Evolutionary conservation across 1,139 yeast species (phyloP).

Genomic region (Saccharomycopsis hybrid): DNA sequence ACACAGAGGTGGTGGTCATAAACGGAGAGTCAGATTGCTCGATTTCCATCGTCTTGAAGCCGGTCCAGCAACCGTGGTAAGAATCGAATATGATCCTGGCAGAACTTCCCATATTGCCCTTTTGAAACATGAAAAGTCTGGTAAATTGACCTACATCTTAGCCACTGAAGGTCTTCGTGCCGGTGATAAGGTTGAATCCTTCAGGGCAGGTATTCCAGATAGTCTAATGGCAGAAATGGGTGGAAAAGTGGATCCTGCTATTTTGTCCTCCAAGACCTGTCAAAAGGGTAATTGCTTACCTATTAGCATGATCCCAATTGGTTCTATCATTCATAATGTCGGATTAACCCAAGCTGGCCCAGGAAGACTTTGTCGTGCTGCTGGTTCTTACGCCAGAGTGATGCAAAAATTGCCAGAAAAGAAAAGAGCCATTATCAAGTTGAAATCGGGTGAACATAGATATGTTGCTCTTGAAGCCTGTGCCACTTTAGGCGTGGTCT

Average conservation of each 20-base stretch:
- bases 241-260: constrained; percentile 87
- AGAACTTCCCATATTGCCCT: constrained; percentile 93
- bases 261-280: constrained; percentile 78
- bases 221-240: constrained; percentile 74
- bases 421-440: constrained; percentile 67
- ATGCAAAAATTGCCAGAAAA: constrained; percentile 71
- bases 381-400: constrained; percentile 90
- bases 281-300: constrained; percentile 96
- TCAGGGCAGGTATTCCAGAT: constrained; percentile 80
- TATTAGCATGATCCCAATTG: constrained; percentile 83
- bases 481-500: constrained; percentile 91
- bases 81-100: constrained; percentile 96
- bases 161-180: constrained; percentile 92
- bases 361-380: constrained; percentile 86
- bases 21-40: constrained; percentile 74
- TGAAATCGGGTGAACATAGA: constrained; percentile 92
- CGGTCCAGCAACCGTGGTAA: constrained; percentile 73
- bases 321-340: constrained; percentile 82
- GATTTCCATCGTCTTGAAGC: constrained; percentile 64
- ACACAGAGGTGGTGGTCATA: constrained; percentile 97
- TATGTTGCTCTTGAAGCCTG: constrained; percentile 79
- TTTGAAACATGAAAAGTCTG: constrained; percentile 56
- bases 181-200: constrained; percentile 87
- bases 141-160: constrained; percentile 66
- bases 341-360: constrained; percentile 77